Evolutionary conservation across 768 basidiomycete species (phyloP).

Genomic region (Candolleomyces eurysporus): DNA sequence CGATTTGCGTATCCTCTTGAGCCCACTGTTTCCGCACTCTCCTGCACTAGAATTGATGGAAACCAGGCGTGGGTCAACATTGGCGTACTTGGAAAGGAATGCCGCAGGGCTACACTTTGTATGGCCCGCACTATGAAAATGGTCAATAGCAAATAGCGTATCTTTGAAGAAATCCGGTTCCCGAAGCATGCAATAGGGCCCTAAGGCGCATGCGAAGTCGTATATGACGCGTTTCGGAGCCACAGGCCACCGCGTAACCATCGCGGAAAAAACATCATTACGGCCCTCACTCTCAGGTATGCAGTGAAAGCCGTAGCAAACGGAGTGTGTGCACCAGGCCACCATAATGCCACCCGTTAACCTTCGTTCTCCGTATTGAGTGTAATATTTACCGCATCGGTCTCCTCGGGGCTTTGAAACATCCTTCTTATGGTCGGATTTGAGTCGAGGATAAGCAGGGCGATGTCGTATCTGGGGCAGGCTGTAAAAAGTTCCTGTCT

Average conservation of each 20-base stretch:
- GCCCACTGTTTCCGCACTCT: too few species aligned
- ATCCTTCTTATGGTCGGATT: too few species aligned
- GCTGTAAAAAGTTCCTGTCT: too few species aligned
- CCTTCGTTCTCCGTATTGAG: too few species aligned
- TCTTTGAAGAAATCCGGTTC: constrained; percentile 27
- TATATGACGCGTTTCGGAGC: constrained; percentile 21
- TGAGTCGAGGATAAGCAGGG: too few species aligned
- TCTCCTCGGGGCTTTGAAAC: too few species aligned
- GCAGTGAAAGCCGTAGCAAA: constrained; percentile 10
- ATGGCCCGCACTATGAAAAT: constrained; percentile 31
- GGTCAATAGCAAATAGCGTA: constrained; percentile 32
- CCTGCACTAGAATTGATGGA: too few species aligned
- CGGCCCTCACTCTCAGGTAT: constrained; percentile 30
- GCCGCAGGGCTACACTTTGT: constrained; percentile 28
- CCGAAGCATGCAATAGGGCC: constrained; percentile 28
- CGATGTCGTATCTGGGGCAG: too few species aligned
- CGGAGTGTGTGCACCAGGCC: constrained; percentile 31
- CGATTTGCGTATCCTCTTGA: too few species aligned
- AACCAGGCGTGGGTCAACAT: constrained; percentile 16
- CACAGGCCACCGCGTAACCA: constrained; percentile 29
- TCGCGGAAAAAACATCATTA: constrained; percentile 38
- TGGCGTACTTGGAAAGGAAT: constrained; percentile 26
- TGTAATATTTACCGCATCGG: too few species aligned
- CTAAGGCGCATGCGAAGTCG: constrained; percentile 16
- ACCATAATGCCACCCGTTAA: constrained; percentile 31